Conservation (phyloP, 2,329 filamentous ascomycete species). For the Fusarium sambucinum region DNA sequence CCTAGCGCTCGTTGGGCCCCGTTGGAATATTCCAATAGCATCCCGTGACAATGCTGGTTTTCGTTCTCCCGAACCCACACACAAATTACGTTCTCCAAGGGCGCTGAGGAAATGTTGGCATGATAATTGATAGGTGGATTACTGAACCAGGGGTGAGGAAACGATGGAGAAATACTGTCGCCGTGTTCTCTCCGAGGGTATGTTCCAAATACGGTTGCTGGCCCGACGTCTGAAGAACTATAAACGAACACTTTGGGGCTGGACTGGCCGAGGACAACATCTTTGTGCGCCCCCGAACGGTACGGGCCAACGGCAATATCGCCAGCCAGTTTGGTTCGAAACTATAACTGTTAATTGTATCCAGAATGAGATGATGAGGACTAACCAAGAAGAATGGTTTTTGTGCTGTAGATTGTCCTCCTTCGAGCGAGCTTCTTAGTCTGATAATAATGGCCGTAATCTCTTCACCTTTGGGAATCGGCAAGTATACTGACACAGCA, state of each 20-base stretch:
- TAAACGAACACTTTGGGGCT: conserved; percentile 14
- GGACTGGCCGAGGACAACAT: conserved; percentile 18
- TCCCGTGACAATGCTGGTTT: neutral
- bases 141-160: neutral
- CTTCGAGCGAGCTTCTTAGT: conserved; percentile 1
- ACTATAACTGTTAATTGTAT: neutral
- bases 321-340: conserved; percentile 21
- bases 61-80: conserved; percentile 8
- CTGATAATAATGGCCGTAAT: conserved; percentile 5
- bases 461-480: conserved; percentile 14
- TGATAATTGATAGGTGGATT: neutral
- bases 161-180: neutral
- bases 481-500: conserved; percentile 4
- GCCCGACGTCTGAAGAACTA: conserved; percentile 11
- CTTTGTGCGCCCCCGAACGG: conserved; percentile 2
- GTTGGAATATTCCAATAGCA: conserved; percentile 6
- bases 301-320: conserved; percentile 13
- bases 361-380: rapidly evolving
- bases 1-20: conserved; percentile 14
- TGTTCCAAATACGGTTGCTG: conserved; percentile 23
- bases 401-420: conserved; percentile 4
- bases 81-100: neutral
- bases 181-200: conserved; percentile 5
- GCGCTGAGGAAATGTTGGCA: conserved; percentile 3
- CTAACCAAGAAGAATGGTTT: conserved; percentile 22